Conservation (phyloP, 805 yeast species). For the Saccharomycopsis olivae region DNA sequence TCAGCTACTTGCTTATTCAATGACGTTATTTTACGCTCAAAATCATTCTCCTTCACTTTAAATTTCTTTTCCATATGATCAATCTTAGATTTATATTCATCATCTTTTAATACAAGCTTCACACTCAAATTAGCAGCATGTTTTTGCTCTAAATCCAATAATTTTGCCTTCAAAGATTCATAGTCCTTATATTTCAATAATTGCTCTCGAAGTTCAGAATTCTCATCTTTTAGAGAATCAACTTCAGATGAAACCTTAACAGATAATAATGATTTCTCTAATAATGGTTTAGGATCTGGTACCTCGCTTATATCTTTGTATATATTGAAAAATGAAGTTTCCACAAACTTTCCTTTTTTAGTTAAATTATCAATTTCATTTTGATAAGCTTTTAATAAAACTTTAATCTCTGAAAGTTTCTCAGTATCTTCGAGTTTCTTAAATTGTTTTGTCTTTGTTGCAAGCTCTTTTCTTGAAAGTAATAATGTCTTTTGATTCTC, state of each 20-base stretch:
- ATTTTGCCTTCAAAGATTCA: conserved; percentile 56
- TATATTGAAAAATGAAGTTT: conserved; percentile 59
- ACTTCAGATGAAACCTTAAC: conserved; percentile 45
- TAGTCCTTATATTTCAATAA: conserved; percentile 64
- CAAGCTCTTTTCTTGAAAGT: conserved; percentile 62
- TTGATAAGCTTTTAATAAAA: conserved; percentile 69
- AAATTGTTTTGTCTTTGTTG: conserved; percentile 79
- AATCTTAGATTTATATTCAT: conserved; percentile 53
- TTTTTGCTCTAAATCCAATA: conserved; percentile 50
- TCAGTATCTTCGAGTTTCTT: conserved; percentile 57
- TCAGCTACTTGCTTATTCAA: conserved; percentile 51
- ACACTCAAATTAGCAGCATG: conserved; percentile 43
- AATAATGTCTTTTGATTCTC: conserved; percentile 60
- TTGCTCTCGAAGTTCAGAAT: conserved; percentile 35
- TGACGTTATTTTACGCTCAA: conserved; percentile 38
- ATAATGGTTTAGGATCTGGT: conserved; percentile 82
- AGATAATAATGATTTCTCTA: conserved; percentile 60
- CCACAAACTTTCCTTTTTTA: conserved; percentile 64
- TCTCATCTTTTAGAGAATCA: conserved; percentile 41
- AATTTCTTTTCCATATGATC: conserved; percentile 70
- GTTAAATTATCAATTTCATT: conserved; percentile 79
- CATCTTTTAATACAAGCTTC: conserved; percentile 58
- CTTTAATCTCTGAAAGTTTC: conserved; percentile 54
- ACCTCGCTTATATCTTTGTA: conserved; percentile 77
- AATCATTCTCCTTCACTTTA: conserved; percentile 45